Conservation (phyloP, 768 basidiomycete species). For the Leccinellum rugosiceps region DNA sequence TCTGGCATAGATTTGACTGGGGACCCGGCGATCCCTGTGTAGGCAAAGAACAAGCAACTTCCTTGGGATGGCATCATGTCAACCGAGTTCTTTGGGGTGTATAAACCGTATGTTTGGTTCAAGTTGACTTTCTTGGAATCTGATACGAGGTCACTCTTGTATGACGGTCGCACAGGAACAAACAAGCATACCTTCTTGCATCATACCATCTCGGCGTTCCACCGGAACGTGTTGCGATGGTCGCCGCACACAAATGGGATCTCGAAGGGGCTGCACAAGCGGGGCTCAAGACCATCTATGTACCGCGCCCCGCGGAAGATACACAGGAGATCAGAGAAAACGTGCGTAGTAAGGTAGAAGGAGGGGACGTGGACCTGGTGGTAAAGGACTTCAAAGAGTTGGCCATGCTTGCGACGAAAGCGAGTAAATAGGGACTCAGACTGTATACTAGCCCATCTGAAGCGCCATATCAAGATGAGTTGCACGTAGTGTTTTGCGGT, state of each 20-base stretch:
- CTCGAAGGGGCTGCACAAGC: constrained; percentile 47
- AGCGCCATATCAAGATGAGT: neutral
- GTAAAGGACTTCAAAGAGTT: constrained; percentile 51
- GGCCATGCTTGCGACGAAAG: constrained; percentile 27
- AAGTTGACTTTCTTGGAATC: neutral
- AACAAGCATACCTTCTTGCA: constrained; percentile 47
- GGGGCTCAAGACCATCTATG: constrained; percentile 60
- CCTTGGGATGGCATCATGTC: constrained; percentile 68
- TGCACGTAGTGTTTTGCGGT: neutral
- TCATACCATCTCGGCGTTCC: constrained; percentile 43
- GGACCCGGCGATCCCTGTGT: neutral
- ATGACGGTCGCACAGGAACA: constrained; percentile 31
- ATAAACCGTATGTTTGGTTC: constrained; percentile 55
- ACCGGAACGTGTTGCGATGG: constrained; percentile 56
- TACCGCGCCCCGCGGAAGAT: constrained; percentile 51
- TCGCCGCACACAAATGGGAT: constrained; percentile 61
- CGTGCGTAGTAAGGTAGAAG: constrained; percentile 46
- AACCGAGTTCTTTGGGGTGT: constrained; percentile 55
- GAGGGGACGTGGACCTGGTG: constrained; percentile 58
- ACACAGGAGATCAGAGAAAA: constrained; percentile 14
- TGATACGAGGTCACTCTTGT: neutral
- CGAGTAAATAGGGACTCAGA: constrained; percentile 4
- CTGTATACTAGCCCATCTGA: neutral
- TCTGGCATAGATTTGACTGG: neutral
- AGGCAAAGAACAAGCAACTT: constrained; percentile 60